These are phyloP conservation scores for Ottelia alismoides DNA, from an alignment of 106 monocot species.

Conservation along the genomic window DNA sequence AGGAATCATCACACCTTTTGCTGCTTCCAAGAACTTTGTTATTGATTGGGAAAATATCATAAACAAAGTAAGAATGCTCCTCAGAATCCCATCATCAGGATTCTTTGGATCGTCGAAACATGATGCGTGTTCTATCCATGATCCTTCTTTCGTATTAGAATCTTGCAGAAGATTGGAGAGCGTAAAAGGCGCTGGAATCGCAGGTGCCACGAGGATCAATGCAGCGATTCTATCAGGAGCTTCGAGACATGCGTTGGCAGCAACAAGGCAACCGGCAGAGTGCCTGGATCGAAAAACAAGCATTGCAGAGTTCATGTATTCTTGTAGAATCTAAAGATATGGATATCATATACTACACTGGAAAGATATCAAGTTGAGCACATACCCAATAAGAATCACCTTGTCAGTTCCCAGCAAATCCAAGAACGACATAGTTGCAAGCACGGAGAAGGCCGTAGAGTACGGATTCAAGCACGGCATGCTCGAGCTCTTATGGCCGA, in stretches of 20 bases:
- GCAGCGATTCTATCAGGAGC: constrained; percentile 74
- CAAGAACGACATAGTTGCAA: constrained; percentile 61
- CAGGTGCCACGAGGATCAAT: constrained; percentile 73
- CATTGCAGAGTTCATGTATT: no score
- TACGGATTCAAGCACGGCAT: constrained; percentile 53
- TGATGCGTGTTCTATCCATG: no score
- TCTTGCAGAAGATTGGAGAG: no score
- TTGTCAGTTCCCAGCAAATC: constrained; percentile 48
- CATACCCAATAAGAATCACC: constrained; percentile 73
- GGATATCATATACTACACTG: no score
- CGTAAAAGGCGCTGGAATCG: constrained; percentile 61
- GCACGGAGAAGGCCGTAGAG: constrained; percentile 71
- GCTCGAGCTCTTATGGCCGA: not conserved
- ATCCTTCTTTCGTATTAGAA: no score
- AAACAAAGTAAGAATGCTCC: constrained; percentile 17
- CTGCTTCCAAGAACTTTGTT: constrained; percentile 16
- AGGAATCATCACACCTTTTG: constrained; percentile 35
- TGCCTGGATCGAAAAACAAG: constrained; percentile 56
- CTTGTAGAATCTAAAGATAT: no score
- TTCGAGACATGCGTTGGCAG: constrained; percentile 71
- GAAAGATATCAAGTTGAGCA: not conserved
- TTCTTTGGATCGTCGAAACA: constrained; percentile 9
- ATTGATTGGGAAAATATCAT: constrained; percentile 12
- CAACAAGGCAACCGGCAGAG: constrained; percentile 90
- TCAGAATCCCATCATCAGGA: constrained; percentile 38